Percentiles rank a stretch among this genome's conserved stretches.
Evolutionary conservation across 2,329 filamentous ascomycete genomes (phyloP).

Genomic region (Alternaria brassicicola): DNA sequence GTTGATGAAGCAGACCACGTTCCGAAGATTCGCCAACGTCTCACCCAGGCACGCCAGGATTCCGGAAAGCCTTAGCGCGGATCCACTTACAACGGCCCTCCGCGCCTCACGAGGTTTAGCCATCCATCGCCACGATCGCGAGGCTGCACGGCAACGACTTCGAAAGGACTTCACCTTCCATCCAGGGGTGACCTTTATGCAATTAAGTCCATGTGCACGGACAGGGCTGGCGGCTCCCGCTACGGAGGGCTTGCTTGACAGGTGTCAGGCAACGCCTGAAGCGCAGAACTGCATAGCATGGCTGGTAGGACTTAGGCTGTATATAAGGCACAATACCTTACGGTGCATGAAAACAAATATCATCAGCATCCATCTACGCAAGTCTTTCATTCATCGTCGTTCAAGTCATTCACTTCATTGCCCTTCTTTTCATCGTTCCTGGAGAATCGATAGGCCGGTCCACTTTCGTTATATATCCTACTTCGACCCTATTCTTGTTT

Average conservation of each 20-base stretch:
- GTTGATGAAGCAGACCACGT: slow-evolving; percentile 36
- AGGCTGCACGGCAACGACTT: slow-evolving; percentile 18
- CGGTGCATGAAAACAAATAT: slow-evolving; percentile 15
- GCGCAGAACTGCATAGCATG: slow-evolving; percentile 18
- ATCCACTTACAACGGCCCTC: not conserved
- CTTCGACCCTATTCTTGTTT: slow-evolving; percentile 3
- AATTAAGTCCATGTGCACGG: slow-evolving; percentile 17
- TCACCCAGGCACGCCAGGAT: slow-evolving; percentile 15
- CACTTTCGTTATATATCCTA: slow-evolving; percentile 29
- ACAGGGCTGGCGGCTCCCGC: slow-evolving; percentile 13
- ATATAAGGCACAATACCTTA: slow-evolving; percentile 39
- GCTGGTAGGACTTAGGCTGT: slow-evolving; percentile 14
- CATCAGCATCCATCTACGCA: slow-evolving; percentile 26
- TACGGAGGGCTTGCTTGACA: slow-evolving; percentile 18
- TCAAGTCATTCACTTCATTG: slow-evolving; percentile 27
- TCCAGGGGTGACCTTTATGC: slow-evolving; percentile 38
- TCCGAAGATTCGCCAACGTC: slow-evolving; percentile 37
- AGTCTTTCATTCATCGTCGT: slow-evolving; percentile 38
- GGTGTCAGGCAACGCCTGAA: slow-evolving; percentile 20
- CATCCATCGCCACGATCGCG: slow-evolving; percentile 8
- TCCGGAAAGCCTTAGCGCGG: slow-evolving; percentile 18
- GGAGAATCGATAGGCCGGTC: slow-evolving; percentile 48
- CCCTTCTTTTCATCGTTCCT: slow-evolving; percentile 46
- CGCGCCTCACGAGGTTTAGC: slow-evolving; percentile 12
- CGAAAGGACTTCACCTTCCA: slow-evolving; percentile 11